These are phyloP conservation scores for Lolium rigidum DNA, from an alignment of 176 grass and related monocot species.

Conservation along the genomic window DNA sequence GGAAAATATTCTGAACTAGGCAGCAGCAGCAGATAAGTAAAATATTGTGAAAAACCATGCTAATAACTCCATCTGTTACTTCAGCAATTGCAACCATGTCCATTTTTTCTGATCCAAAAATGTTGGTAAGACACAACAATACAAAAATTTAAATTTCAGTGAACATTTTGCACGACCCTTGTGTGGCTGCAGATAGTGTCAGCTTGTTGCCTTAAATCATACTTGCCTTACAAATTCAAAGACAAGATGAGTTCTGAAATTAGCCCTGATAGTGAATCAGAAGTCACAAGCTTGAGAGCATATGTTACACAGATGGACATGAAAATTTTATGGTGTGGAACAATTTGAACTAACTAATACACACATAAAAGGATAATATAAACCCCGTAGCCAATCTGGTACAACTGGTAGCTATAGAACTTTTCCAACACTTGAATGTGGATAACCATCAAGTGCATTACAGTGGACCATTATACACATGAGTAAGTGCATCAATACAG, in stretches of 20 bases:
- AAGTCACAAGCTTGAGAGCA: neutral
- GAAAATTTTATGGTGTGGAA: neutral
- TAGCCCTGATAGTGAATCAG: neutral
- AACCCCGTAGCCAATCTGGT: neutral
- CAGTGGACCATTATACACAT: neutral
- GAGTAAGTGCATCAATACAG: neutral
- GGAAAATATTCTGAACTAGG: neutral
- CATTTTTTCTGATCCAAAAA: neutral
- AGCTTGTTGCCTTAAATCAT: neutral
- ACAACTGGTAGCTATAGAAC: neutral
- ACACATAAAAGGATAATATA: neutral
- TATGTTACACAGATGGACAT: conserved; percentile 15
- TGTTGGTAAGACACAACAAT: neutral
- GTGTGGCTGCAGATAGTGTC: neutral
- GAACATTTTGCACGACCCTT: neutral
- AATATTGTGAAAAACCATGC: neutral
- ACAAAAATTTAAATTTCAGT: neutral
- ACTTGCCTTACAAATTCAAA: neutral
- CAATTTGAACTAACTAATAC: neutral
- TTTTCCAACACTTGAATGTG: neutral
- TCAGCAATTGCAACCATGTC: neutral
- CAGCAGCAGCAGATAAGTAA: neutral
- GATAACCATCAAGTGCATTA: neutral
- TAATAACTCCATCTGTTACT: neutral
- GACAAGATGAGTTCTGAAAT: neutral